These are phyloP conservation scores for Adansonia digitata DNA, from an alignment of 345 rosid genomes.

Conservation along the genomic window DNA sequence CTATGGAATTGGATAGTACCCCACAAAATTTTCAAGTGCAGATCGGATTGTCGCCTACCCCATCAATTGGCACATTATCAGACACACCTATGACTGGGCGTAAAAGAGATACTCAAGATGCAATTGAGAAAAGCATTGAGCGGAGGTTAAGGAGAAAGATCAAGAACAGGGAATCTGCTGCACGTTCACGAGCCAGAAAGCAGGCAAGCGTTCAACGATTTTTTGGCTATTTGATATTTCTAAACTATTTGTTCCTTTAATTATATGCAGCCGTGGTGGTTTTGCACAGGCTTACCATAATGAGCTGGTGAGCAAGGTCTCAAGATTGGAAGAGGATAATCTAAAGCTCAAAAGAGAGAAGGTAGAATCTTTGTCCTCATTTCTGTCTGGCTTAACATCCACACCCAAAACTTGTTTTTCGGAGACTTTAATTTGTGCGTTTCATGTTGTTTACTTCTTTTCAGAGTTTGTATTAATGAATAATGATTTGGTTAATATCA, in stretches of 20 bases:
- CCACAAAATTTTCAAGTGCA: constrained; percentile 24
- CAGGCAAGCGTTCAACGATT: constrained; percentile 28
- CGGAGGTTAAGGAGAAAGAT: constrained; percentile 61
- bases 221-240: not conserved
- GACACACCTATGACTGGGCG: constrained; percentile 23
- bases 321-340: constrained; percentile 43
- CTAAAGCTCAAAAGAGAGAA: constrained; percentile 53
- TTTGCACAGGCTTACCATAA: constrained; percentile 52
- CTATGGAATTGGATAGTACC: constrained; percentile 31
- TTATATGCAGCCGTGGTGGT: not conserved
- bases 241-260: constrained; percentile 11
- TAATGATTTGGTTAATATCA: not conserved
- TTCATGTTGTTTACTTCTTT: not conserved
- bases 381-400: not conserved
- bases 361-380: constrained; percentile 30
- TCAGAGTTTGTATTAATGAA: not conserved
- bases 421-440: not conserved
- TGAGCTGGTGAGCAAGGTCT: constrained; percentile 52
- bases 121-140: constrained; percentile 43
- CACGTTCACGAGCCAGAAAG: constrained; percentile 62
- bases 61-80: constrained; percentile 30
- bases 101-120: constrained; percentile 33
- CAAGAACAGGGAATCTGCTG: constrained; percentile 74
- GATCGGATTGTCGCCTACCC: constrained; percentile 32
- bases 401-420: not conserved